Conservation (phyloP, 345 rosid genomes). For the Noccaea caerulescens region DNA sequence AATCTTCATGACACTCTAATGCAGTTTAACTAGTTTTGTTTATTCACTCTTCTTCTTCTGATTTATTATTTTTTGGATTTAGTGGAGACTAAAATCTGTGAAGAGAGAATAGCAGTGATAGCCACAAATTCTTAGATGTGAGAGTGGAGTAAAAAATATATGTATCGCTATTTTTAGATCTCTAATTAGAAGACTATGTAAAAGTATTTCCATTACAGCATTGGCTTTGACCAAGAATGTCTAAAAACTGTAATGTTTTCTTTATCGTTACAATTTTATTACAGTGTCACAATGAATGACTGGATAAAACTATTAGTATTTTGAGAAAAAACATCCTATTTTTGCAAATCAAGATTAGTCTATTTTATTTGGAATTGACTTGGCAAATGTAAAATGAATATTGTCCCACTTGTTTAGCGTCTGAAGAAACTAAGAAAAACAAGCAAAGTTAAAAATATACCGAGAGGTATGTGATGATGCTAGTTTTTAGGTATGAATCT, state of each 20-base stretch:
- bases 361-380: conserved; percentile 28
- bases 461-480: conserved; percentile 36
- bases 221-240: conserved; percentile 38
- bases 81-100: conserved; percentile 2
- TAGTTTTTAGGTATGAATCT: conserved; percentile 36
- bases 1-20: conserved; percentile 46
- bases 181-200: conserved; percentile 1
- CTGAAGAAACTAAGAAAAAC: not conserved
- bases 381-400: conserved; percentile 32
- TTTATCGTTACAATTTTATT: conserved; percentile 12
- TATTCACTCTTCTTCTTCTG: conserved; percentile 25
- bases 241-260: conserved; percentile 7
- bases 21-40: conserved; percentile 3
- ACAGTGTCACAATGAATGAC: not conserved
- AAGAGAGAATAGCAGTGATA: conserved; percentile 25
- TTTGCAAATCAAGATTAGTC: conserved; percentile 10
- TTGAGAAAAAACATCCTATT: not conserved
- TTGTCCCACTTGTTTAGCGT: conserved; percentile 31
- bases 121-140: conserved; percentile 26
- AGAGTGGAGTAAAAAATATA: conserved; percentile 6
- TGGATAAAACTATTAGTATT: not conserved
- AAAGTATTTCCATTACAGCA: conserved; percentile 13
- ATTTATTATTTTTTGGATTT: conserved; percentile 15
- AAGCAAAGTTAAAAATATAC: conserved; percentile 15
- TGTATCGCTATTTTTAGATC: conserved; percentile 35